Conservation (phyloP, 192 early-diverging fungal species). For the Irineochytrium annulatum region DNA sequence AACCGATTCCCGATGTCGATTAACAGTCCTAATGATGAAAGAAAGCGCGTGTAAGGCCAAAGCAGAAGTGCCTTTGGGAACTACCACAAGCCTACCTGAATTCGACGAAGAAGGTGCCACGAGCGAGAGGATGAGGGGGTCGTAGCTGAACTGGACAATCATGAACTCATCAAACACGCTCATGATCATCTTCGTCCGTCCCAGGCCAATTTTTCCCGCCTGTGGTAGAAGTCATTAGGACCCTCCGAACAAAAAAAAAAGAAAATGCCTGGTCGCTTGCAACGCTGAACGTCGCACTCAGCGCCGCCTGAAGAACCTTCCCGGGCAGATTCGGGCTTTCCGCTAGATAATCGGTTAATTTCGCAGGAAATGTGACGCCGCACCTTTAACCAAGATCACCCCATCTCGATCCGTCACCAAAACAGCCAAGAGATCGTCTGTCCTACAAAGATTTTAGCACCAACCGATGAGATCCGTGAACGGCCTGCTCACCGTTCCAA, state of each 20-base stretch:
- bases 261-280: slow-evolving; percentile 18
- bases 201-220: slow-evolving; percentile 19
- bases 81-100: not conserved
- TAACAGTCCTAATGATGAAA: slow-evolving; percentile 9
- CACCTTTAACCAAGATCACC: slow-evolving; percentile 20
- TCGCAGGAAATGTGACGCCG: not conserved
- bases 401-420: slow-evolving; percentile 24
- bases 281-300: slow-evolving; percentile 21
- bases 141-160: slow-evolving; percentile 21
- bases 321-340: slow-evolving; percentile 17
- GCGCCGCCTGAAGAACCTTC: slow-evolving; percentile 20
- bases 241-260: not conserved
- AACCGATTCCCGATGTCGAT: slow-evolving; percentile 18
- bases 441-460: no score
- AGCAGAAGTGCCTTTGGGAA: not conserved
- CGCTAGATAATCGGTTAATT: not conserved
- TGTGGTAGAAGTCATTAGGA: not conserved
- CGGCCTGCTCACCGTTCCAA: no score
- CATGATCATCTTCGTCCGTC: slow-evolving; percentile 20
- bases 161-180: slow-evolving; percentile 24
- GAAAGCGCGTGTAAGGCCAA: not conserved
- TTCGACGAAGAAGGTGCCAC: slow-evolving; percentile 21
- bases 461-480: no score
- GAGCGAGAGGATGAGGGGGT: slow-evolving; percentile 14
- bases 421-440: slow-evolving; percentile 11